Base-by-base conservation (phyloP, 2,329 filamentous ascomycete species). In the Lasiodiplodia hormozganensis region DNA sequence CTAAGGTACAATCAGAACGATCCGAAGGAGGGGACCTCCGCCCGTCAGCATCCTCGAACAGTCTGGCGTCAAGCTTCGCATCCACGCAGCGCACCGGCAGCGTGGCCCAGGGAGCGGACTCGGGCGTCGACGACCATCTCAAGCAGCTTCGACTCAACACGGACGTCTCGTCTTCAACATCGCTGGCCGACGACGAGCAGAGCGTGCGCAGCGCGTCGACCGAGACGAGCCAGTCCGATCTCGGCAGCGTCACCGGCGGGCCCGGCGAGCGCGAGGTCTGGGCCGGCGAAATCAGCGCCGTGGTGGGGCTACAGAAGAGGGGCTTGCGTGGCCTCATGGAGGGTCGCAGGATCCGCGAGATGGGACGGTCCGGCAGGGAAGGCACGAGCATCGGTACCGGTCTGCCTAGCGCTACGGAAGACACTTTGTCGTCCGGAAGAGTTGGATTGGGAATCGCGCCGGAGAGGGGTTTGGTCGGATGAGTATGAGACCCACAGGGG, bases 271-370 rank as follows among this genome's bases (percentile, higher is more conserved):
- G 87, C 16, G 91, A 94, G 72, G 84, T 95, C 0, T 99, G 96
- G 95, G 85, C 81, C 74, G 90, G 91, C 69, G 88, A 96, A 82
- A 80, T 95, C 40, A 94, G 92, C 82, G 93, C 93, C 60, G 95
- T 98, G 2, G 97, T 99, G 73, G 96, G 96, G 0, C 78, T 99
- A 71, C 96, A 99, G 83, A 99, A 99, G 83, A 87, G 96, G 66
- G 96, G 96, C 0, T 80, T 99, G 43, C 86, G 95, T 69, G 96
- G 96, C 0, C 80, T 99, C 72, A 98, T 99, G 96, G 96, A 98
- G 79, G 95, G 95, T 3, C 85, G 95, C 54, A 86, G 95, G 70
- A 89, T 97, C 84, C 85, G 94, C 54, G 93, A 97, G 78, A 85
- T 93, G 71, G 86, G 85, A 14, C 80, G 81, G 69, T 79, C 80